These are phyloP conservation scores for Herpetomonas muscarum DNA, from an alignment of 208 protist genomes.

Conservation along the genomic window DNA sequence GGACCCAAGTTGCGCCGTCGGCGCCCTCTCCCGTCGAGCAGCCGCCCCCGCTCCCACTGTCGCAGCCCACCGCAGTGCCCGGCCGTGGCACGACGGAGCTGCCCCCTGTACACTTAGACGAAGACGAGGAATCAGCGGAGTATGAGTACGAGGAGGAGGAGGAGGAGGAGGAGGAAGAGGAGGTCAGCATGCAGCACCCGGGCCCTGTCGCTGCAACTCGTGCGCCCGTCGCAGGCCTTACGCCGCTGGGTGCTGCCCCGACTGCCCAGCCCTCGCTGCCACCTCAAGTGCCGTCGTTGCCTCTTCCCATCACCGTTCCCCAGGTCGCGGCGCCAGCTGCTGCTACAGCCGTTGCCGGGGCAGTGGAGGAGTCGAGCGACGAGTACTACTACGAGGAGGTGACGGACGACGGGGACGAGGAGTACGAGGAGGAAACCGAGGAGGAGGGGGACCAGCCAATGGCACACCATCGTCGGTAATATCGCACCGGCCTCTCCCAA, in stretches of 20 bases:
- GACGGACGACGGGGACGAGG: constrained; percentile 20
- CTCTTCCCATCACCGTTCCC: background rate
- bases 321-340: background rate
- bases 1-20: background rate
- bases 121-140: constrained; percentile 19
- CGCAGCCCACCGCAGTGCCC: background rate
- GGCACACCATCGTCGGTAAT: too few relatives aligned
- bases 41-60: constrained; percentile 12
- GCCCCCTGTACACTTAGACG: constrained; percentile 9
- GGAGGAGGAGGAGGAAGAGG: constrained; percentile 29
- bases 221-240: background rate
- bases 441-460: constrained; percentile 21
- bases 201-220: background rate
- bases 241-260: background rate
- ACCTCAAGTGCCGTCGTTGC: background rate
- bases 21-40: background rate
- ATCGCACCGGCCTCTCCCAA: too few relatives aligned
- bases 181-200: constrained; percentile 11
- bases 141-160: constrained; percentile 38
- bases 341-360: background rate
- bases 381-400: constrained; percentile 27
- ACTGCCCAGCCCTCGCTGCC: background rate
- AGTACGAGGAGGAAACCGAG: constrained; percentile 21
- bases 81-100: background rate
- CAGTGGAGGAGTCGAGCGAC: constrained; percentile 1